Percentiles rank a stretch among this genome's conserved stretches.
Conservation (phyloP, 805 yeast species). For the Ogataea philodendri region DNA sequence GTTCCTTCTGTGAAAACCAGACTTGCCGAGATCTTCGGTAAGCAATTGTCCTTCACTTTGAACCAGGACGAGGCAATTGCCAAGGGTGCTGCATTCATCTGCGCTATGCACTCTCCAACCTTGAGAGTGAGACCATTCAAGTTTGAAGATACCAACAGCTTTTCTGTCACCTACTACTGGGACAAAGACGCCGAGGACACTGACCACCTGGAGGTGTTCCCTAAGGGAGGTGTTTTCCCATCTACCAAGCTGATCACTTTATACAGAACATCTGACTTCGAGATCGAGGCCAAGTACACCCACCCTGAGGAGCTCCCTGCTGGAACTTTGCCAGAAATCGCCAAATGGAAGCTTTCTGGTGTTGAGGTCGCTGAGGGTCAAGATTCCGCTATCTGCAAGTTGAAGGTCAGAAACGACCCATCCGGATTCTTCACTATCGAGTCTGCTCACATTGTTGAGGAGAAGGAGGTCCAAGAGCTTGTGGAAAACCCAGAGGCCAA, state of each 20-base stretch:
- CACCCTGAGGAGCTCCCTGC: constrained; percentile 68
- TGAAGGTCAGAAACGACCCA: constrained; percentile 96
- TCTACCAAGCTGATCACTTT: constrained; percentile 92
- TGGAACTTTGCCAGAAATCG: constrained; percentile 64
- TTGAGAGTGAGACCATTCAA: constrained; percentile 98
- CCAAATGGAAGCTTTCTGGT: constrained; percentile 85
- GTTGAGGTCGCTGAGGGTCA: constrained; percentile 79
- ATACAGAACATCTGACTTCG: constrained; percentile 87
- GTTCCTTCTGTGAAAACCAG: constrained; percentile 89
- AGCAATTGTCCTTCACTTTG: constrained; percentile 86
- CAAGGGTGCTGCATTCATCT: constrained; percentile 97
- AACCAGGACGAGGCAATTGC: constrained; percentile 99
- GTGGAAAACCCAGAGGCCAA: constrained; percentile 58
- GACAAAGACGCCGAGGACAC: constrained; percentile 90
- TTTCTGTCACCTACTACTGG: constrained; percentile 94
- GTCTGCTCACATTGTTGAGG: constrained; percentile 92
- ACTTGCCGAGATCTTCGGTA: constrained; percentile 76
- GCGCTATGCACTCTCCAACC: constrained; percentile 99
- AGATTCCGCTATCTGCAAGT: constrained; percentile 75
- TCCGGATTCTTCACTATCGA: constrained; percentile 93
- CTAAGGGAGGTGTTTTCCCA: constrained; percentile 89
- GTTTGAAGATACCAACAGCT: constrained; percentile 90
- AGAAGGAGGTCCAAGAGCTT: constrained; percentile 84
- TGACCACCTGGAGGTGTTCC: constrained; percentile 94
- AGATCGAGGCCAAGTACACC: constrained; percentile 82